phyloP scores from a whole-genome alignment of 2,329 filamentous ascomycete species.

The Aspergillus texensis region DNA sequence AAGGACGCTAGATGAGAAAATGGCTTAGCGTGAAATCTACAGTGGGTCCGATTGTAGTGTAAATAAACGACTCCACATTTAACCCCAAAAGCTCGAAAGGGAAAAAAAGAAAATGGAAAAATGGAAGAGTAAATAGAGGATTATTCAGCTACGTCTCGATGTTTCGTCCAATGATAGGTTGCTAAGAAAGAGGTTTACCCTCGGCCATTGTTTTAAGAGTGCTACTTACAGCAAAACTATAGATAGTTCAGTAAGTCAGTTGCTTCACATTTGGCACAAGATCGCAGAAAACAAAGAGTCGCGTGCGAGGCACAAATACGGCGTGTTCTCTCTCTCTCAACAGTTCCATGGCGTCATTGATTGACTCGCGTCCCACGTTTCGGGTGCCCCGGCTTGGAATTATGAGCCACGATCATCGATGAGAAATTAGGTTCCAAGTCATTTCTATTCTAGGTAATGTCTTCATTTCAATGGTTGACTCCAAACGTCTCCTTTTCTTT shows the following conservation, averaged over 20 bases:
- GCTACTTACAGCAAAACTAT: background rate
- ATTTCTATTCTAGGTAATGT: constrained; percentile 9
- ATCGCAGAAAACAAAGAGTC: constrained; percentile 4
- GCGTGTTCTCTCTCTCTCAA: constrained; percentile 13
- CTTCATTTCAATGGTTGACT: background rate
- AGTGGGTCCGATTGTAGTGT: constrained; percentile 24
- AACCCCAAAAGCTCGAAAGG: constrained; percentile 18
- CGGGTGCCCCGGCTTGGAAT: constrained; percentile 24
- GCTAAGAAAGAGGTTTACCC: background rate
- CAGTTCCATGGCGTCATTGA: constrained; percentile 32
- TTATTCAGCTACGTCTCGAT: constrained; percentile 1
- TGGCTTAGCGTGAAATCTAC: constrained; percentile 14
- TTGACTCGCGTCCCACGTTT: constrained; percentile 37
- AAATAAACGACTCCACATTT: constrained; percentile 29
- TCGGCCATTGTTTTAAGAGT: background rate
- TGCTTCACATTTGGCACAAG: background rate
- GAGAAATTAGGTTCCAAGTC: constrained; percentile 11
- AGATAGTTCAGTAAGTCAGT: background rate
- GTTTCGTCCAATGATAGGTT: constrained; percentile 7
- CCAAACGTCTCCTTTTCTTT: background rate
- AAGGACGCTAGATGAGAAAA: constrained; percentile 2
- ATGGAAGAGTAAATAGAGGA: background rate
- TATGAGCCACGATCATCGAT: constrained; percentile 19
- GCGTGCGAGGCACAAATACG: constrained; percentile 14
- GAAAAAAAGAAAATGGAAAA: background rate